A percentile compares a stretch with the other conserved stretches of the same genome.
Conservation (phyloP, 2,329 filamentous ascomycete genomes). For the Trichoderma sp. region DNA sequence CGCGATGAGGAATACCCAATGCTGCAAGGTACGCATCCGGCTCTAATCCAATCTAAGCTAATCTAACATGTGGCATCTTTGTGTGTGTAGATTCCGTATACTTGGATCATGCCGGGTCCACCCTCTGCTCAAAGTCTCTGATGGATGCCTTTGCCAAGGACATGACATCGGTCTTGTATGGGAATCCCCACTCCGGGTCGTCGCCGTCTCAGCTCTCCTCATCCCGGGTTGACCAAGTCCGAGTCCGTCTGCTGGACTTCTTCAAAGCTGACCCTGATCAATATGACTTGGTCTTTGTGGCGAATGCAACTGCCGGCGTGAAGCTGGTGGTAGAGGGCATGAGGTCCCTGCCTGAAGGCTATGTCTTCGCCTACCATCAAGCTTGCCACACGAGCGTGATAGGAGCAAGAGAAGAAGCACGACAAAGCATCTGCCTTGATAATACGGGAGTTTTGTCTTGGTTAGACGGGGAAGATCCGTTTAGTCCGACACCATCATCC, state of each 20-base stretch:
- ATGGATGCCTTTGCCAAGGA: slow-evolving; percentile 77
- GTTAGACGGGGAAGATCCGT: slow-evolving; percentile 45
- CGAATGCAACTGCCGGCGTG: slow-evolving; percentile 87
- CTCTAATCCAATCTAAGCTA: not conserved
- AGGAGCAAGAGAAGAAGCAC: slow-evolving; percentile 71
- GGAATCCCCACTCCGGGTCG: slow-evolving; percentile 89
- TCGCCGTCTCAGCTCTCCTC: slow-evolving; percentile 75
- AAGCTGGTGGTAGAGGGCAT: slow-evolving; percentile 82
- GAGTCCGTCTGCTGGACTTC: slow-evolving; percentile 67
- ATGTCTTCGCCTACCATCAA: slow-evolving; percentile 78
- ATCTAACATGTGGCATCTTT: not conserved
- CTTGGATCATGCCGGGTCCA: slow-evolving; percentile 95
- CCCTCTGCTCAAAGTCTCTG: slow-evolving; percentile 73
- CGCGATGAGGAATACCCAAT: slow-evolving; percentile 64
- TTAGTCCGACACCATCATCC: slow-evolving; percentile 26
- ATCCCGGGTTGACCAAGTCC: slow-evolving; percentile 69
- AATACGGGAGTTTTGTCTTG: slow-evolving; percentile 63
- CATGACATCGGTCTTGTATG: slow-evolving; percentile 74
- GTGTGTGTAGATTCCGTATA: slow-evolving; percentile 66
- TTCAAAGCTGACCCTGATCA: slow-evolving; percentile 77
- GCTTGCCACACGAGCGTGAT: slow-evolving; percentile 85
- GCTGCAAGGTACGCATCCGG: slow-evolving; percentile 53
- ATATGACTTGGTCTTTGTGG: slow-evolving; percentile 87
- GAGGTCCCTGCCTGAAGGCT: slow-evolving; percentile 64
- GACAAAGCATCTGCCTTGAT: slow-evolving; percentile 61